Conservation (phyloP, 768 basidiomycete species). For the Hirschioporus abietinus region DNA sequence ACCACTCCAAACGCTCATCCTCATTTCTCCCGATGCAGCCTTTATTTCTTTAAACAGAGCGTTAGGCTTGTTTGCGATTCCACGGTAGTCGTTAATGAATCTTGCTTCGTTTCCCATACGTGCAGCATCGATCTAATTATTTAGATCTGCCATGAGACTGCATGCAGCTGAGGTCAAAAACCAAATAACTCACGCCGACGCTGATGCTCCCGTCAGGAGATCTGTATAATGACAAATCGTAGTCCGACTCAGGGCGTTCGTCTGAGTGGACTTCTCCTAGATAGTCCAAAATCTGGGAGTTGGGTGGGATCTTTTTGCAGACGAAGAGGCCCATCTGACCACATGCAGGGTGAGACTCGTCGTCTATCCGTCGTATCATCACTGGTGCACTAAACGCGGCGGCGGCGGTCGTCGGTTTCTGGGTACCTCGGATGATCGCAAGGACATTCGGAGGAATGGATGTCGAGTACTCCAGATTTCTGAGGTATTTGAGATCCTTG, state of each 20-base stretch:
- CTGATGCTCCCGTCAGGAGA: constrained; percentile 43
- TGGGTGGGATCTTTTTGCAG: constrained; percentile 58
- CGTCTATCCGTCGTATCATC: constrained; percentile 52
- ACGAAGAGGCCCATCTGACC: constrained; percentile 85
- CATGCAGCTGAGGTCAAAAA: not conserved
- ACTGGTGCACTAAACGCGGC: constrained; percentile 29
- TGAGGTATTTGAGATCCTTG: constrained; percentile 46
- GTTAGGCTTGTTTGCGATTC: constrained; percentile 64
- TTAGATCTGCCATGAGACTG: not conserved
- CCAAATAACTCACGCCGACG: constrained; percentile 46
- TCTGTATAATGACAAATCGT: constrained; percentile 79
- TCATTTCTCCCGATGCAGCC: constrained; percentile 50
- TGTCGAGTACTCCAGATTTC: constrained; percentile 45
- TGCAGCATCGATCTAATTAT: constrained; percentile 48
- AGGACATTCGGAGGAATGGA: constrained; percentile 46
- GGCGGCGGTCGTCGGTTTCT: constrained; percentile 5
- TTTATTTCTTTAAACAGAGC: constrained; percentile 60
- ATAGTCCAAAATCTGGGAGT: constrained; percentile 72
- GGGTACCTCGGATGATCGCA: constrained; percentile 28
- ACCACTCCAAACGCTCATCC: constrained; percentile 74
- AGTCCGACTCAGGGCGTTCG: constrained; percentile 68
- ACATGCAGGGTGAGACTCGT: constrained; percentile 61
- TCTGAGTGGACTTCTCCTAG: constrained; percentile 82
- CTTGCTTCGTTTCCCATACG: constrained; percentile 79
- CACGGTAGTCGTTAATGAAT: constrained; percentile 89